Conservation (phyloP, 2,329 filamentous ascomycete species). For the Fusarium dimerum region DNA sequence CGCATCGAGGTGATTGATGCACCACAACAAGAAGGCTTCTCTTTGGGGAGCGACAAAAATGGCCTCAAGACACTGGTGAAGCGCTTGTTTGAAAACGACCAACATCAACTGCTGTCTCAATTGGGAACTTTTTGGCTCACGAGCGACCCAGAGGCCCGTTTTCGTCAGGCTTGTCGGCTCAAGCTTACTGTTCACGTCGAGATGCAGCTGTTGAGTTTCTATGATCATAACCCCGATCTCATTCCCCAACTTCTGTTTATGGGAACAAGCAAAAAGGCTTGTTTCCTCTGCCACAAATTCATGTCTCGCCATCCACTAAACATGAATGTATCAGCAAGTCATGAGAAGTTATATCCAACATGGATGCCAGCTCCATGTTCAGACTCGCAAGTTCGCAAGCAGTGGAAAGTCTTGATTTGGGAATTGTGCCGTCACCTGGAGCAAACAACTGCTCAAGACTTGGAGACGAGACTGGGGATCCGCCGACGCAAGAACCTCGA, state of each 20-base stretch:
- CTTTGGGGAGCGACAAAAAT: background rate
- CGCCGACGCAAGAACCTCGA: slow-evolving; percentile 13
- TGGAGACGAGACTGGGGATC: slow-evolving; percentile 19
- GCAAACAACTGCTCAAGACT: slow-evolving; percentile 6
- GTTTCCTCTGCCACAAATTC: slow-evolving; percentile 31
- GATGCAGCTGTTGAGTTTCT: slow-evolving; percentile 32
- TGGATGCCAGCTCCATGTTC: slow-evolving; percentile 29
- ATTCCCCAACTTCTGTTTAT: slow-evolving; percentile 27
- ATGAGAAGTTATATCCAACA: slow-evolving; percentile 33
- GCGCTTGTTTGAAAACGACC: background rate
- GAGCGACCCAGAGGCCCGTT: slow-evolving; percentile 2
- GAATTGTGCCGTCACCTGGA: slow-evolving; percentile 1
- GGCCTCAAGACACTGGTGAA: background rate
- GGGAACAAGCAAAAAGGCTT: slow-evolving; percentile 34
- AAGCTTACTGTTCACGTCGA: slow-evolving; percentile 31
- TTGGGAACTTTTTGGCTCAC: background rate
- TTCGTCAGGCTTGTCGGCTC: slow-evolving; percentile 20
- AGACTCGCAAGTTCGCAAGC: slow-evolving; percentile 3
- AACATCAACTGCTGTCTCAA: slow-evolving; percentile 14
- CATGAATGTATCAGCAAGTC: slow-evolving; percentile 29
- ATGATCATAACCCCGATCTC: slow-evolving; percentile 23
- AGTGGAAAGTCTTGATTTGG: slow-evolving; percentile 6
- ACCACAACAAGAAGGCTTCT: slow-evolving; percentile 4
- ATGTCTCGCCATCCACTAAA: slow-evolving; percentile 22
- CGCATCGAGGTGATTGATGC: slow-evolving; percentile 14